These are phyloP conservation scores for Paecilomyces sp. DNA, from an alignment of 2,329 filamentous ascomycete species.

Conservation along the genomic window DNA sequence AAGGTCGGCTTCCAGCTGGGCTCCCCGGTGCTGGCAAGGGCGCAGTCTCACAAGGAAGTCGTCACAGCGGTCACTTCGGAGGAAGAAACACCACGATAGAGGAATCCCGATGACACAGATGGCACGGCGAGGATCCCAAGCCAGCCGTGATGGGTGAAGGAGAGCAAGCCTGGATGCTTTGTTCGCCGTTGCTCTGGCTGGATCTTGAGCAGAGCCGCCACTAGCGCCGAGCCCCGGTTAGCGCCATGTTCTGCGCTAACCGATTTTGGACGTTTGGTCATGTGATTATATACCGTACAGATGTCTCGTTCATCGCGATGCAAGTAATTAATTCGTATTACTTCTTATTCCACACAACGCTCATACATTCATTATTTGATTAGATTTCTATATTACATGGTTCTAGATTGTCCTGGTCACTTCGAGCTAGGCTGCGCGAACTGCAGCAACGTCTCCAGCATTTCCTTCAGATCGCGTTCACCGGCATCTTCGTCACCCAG, in stretches of 20 bases:
- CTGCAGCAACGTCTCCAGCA: slow-evolving; percentile 54
- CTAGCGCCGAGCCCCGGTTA: slow-evolving; percentile 16
- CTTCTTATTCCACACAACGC: too few relatives aligned
- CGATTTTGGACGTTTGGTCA: slow-evolving; percentile 7
- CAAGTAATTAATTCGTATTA: too few relatives aligned
- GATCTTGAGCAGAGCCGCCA: slow-evolving; percentile 27
- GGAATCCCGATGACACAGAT: slow-evolving; percentile 18
- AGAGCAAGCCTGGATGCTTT: slow-evolving; percentile 12
- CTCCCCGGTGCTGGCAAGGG: slow-evolving; percentile 6
- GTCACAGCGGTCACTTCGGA: background rate
- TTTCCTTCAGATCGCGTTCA: slow-evolving; percentile 51
- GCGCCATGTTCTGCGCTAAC: slow-evolving; percentile 9
- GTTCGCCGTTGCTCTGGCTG: slow-evolving; percentile 16
- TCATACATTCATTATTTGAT: too few relatives aligned
- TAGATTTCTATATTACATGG: background rate
- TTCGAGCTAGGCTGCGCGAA: slow-evolving; percentile 14
- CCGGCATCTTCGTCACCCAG: slow-evolving; percentile 51
- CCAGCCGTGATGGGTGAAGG: slow-evolving; percentile 16
- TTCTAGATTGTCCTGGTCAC: background rate
- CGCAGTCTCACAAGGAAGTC: slow-evolving; percentile 3
- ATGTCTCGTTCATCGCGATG: too few relatives aligned
- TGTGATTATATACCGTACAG: slow-evolving; percentile 11
- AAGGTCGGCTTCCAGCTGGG: slow-evolving; percentile 10
- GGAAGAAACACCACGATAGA: slow-evolving; percentile 10
- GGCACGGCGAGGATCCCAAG: slow-evolving; percentile 15